Base-by-base conservation (phyloP, 768 basidiomycete species). In the Kwoniella mangroviensis region DNA sequence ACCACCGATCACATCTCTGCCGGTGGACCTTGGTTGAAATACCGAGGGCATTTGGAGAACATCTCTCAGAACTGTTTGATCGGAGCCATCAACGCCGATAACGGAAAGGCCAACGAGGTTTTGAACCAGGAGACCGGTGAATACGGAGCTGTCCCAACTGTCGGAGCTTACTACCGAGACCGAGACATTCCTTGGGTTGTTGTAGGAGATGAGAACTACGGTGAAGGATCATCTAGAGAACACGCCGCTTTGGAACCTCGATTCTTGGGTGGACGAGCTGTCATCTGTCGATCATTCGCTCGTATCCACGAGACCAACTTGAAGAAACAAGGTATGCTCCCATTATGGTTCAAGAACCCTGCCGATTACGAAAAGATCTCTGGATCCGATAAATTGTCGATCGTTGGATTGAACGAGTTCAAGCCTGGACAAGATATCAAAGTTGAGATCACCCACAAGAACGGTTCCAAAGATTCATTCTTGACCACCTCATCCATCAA, bases 1-100 rank as follows among this genome's bases (percentile, higher is more conserved):
- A 99, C 93, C 52, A 94, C 94, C 73, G 94, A 96, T 83, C 93
- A 96, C 84, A 94, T 96, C 84, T 92, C 91, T 70, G 95, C 95
- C 82, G 96, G 95, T 87, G 96, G 96, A 69, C 96, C 96, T 55
- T 98, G 96, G 96, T 89, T 98, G 86, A 98, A 98, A 86, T 98
- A 95, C 88, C 93, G 96, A 87, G 96, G 96, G 72, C 96, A 98
- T 85, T 90, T 98, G 80, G 88, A 97, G 84, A 98, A 98, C 87
- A 98, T 97, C 83, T 97, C 95, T 41, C 91, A 98, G 84, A 98
- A 98, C 87, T 96, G 94, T 86, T 85, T 98, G 83, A 98, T 98
- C 74, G 96, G 96, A 81, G 96, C 94, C 56, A 94, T 98, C 86
- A 98, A 98, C 86, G 78, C 89, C 60, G 94, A 95, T 86, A 96